Evolutionary conservation across 192 early-diverging fungal genomes (phyloP), one percentile per base, ranked within the genome.

Genomic region (Spizellomyces punctatus): DNA sequence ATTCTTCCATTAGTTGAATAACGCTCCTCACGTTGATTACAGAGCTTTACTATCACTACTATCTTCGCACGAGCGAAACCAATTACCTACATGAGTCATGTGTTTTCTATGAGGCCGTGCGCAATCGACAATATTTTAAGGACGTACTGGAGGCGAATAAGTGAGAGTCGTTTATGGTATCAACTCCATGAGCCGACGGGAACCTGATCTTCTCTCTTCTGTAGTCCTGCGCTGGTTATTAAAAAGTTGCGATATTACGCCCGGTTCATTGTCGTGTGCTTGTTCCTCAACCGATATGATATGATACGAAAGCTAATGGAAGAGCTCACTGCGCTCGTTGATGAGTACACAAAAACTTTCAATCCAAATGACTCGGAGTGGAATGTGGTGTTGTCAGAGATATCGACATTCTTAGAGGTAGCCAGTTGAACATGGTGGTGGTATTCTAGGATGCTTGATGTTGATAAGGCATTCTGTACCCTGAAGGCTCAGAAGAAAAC

Each of bases 171-270:
- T 12, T 46, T 60, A 27, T 6, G n/a, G 14, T 0, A 21, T 61
- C 48, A 17, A 17, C 65, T 10, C 17, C 27, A 42, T 14, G 36
- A 36, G 17, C n/a, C 7, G 17, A 14, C 55, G 41, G 48, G 61
- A 17, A 16, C 8, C 17, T 63, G 47, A 22, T 5, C 7, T 46
- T 19, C 41, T 43, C 21, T 46, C 22, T 44, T 5, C 41, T 49
- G 41, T 77, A 96, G 92, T 66, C 89, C 95, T 6, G 89, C 93
- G 10, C 77, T 98, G 9, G 91, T 96, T 88, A 95, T 98, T 76
- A 99, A 99, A 74, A 98, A 96, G 65, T 87, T 99, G 66, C 90
- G 98, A 12, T 99, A 96, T 77, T 98, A 95, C 77, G 98, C 98
- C 4, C 89, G 98, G 43, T 98, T 96, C 79, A 98, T 96, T 45